These are phyloP conservation scores for Penicillium sp. DNA, from an alignment of 2,329 filamentous ascomycete species.

Conservation along the genomic window DNA sequence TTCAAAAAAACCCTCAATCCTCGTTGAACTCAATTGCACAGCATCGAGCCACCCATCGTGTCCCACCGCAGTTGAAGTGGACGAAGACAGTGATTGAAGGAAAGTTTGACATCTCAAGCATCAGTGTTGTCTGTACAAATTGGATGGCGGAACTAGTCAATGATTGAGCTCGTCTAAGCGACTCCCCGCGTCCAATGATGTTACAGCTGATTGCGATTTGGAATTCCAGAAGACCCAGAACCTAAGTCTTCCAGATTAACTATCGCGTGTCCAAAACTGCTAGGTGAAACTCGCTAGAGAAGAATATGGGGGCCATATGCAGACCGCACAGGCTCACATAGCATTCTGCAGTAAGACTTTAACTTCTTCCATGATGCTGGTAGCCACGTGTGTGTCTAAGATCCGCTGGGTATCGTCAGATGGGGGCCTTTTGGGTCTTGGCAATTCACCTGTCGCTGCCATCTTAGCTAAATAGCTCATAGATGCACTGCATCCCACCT, in stretches of 20 bases:
- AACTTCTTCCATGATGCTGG: constrained; percentile 5
- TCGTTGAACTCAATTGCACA: not conserved
- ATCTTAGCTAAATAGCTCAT: not conserved
- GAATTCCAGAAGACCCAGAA: too few species aligned
- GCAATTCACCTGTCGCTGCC: not conserved
- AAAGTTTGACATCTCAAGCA: too few species aligned
- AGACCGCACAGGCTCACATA: not conserved
- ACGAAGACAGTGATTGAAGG: not conserved
- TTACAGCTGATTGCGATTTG: not conserved
- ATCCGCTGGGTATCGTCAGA: constrained; percentile 5
- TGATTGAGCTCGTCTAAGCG: not conserved
- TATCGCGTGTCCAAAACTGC: not conserved
- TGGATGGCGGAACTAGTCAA: not conserved
- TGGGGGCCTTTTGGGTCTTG: constrained; percentile 14
- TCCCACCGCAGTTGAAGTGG: not conserved
- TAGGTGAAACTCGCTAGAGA: not conserved
- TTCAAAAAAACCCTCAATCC: not conserved
- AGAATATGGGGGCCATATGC: not conserved
- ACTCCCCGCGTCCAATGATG: not conserved
- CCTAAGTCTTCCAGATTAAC: not conserved
- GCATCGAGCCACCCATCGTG: not conserved
- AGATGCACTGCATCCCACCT: not conserved
- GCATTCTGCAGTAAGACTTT: constrained; percentile 5
- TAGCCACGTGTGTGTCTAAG: constrained; percentile 11
- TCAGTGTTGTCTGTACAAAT: not conserved